Evolutionary conservation across 1,139 yeast genomes (phyloP).

Genomic region (Lodderomyces elongisporus): DNA sequence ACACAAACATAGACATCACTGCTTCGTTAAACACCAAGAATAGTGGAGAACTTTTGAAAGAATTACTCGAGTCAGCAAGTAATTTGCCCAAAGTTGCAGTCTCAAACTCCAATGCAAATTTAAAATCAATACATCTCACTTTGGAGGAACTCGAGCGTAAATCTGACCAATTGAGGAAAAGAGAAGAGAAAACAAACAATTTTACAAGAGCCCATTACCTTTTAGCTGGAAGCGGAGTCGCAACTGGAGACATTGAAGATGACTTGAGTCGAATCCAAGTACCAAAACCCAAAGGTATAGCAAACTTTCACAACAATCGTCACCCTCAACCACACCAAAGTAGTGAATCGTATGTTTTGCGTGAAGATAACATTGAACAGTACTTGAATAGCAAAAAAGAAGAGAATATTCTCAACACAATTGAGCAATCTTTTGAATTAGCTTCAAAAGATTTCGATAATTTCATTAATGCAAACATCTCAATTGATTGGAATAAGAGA

Average conservation of each 20-base stretch:
- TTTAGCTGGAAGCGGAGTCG: constrained; percentile 83
- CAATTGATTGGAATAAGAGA: constrained; percentile 79
- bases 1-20: constrained; percentile 4
- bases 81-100: constrained; percentile 54
- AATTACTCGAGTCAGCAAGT: constrained; percentile 64
- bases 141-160: constrained; percentile 72
- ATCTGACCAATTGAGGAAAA: constrained; percentile 56
- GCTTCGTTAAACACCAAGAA: constrained; percentile 9
- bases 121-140: constrained; percentile 72
- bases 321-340: constrained; percentile 11
- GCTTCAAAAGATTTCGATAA: constrained; percentile 83
- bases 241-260: constrained; percentile 79
- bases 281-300: constrained; percentile 12
- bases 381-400: constrained; percentile 69
- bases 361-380: constrained; percentile 38
- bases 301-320: neutral
- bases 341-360: neutral
- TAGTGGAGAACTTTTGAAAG: constrained; percentile 38
- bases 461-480: constrained; percentile 66
- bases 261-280: constrained; percentile 46
- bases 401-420: constrained; percentile 75
- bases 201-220: constrained; percentile 88
- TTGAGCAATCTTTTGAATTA: constrained; percentile 69
- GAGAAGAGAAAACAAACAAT: constrained; percentile 35
- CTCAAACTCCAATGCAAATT: constrained; percentile 23